Percentiles rank a stretch among this genome's conserved stretches.
Conservation (phyloP, 176 grass and related monocot genomes). For the Chloris gayana region DNA sequence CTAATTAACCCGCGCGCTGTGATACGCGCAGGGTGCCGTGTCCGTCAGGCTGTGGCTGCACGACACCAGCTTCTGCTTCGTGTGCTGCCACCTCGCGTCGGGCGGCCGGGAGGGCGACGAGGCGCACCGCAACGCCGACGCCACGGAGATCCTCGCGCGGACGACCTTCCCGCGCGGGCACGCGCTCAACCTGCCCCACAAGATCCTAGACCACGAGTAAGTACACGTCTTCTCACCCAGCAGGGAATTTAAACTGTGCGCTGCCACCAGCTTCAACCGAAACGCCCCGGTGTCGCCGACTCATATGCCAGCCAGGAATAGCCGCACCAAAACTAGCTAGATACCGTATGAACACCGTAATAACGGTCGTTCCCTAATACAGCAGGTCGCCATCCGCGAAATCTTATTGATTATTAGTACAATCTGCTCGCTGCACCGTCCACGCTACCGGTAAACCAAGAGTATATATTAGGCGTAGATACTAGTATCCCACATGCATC, state of each 20-base stretch:
- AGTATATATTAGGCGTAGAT: background rate
- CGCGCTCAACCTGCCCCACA: constrained; percentile 51
- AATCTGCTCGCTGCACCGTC: constrained; percentile 34
- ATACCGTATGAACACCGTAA: too few species aligned
- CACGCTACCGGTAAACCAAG: constrained; percentile 35
- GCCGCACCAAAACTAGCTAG: too few species aligned
- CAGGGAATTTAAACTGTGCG: background rate
- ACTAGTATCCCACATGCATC: background rate
- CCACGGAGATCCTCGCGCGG: constrained; percentile 59
- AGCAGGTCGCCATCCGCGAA: background rate
- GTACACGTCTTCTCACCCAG: background rate
- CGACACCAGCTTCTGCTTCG: constrained; percentile 74
- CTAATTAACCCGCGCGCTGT: too few species aligned
- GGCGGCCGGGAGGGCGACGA: constrained; percentile 64
- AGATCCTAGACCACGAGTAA: constrained; percentile 76
- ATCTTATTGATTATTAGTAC: constrained; percentile 1
- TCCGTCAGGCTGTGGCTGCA: constrained; percentile 63
- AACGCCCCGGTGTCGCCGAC: constrained; percentile 13
- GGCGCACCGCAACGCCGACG: constrained; percentile 71
- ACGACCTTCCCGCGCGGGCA: constrained; percentile 53
- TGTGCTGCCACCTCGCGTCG: constrained; percentile 77
- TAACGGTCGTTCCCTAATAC: constrained; percentile 1
- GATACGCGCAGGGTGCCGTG: constrained; percentile 48
- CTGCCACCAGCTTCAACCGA: background rate
- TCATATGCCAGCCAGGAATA: background rate